Evolutionary conservation across 495 filamentous ascomycete species (phyloP).

Genomic region (Penicillium egyptiacum): DNA sequence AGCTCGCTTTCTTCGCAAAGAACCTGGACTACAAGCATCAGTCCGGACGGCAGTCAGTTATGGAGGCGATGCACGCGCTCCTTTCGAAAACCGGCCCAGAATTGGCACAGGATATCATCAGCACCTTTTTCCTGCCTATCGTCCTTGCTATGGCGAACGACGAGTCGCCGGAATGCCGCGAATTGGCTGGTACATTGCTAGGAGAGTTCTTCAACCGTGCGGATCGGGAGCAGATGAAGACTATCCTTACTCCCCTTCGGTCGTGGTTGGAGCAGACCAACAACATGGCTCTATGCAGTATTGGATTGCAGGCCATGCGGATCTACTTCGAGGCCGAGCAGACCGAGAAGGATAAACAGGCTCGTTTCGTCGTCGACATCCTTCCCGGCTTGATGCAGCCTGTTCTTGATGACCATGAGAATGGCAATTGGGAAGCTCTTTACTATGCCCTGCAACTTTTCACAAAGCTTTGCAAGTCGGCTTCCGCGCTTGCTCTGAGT

Average conservation of each 20-base stretch:
- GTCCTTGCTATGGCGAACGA: conserved; percentile 86
- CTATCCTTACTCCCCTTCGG: conserved; percentile 65
- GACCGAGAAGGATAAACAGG: conserved; percentile 61
- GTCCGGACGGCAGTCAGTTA: conserved; percentile 83
- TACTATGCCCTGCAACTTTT: conserved; percentile 70
- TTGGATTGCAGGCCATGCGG: conserved; percentile 75
- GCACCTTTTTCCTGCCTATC: conserved; percentile 80
- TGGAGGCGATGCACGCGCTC: conserved; percentile 84
- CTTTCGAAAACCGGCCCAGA: conserved; percentile 78
- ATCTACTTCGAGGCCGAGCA: conserved; percentile 76
- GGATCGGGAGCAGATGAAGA: conserved; percentile 66
- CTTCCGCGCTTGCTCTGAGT: conserved; percentile 61
- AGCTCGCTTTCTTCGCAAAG: conserved; percentile 81
- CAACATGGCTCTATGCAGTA: conserved; percentile 65
- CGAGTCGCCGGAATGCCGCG: conserved; percentile 78
- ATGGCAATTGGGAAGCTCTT: conserved; percentile 73
- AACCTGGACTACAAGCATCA: conserved; percentile 89
- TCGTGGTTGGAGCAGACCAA: conserved; percentile 75
- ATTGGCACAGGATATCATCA: conserved; percentile 75
- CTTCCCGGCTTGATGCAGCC: conserved; percentile 53
- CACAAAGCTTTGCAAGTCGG: conserved; percentile 64
- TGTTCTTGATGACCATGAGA: conserved; percentile 45
- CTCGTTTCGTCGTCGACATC: conserved; percentile 43
- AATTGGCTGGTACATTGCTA: conserved; percentile 76
- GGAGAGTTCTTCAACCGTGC: conserved; percentile 78